These are phyloP conservation scores for Trichoderma cornu-damae DNA, from an alignment of 2,329 filamentous ascomycete species.

Conservation along the genomic window DNA sequence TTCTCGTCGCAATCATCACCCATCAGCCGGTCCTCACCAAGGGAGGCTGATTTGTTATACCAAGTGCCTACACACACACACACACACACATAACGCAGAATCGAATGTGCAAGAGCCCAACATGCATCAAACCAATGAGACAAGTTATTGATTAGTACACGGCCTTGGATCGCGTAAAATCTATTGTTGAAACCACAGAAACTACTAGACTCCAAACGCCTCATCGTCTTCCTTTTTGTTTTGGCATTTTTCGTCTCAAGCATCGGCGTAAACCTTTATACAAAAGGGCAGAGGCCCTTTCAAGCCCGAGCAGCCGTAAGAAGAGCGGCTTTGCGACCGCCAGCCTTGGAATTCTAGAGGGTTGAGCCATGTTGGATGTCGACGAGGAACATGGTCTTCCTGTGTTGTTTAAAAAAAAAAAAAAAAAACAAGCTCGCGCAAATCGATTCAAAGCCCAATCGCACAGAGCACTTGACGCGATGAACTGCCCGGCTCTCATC, in stretches of 20 bases:
- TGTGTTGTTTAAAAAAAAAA: too few relatives aligned
- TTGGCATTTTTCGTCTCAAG: not conserved
- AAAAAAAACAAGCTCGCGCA: not conserved
- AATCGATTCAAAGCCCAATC: not conserved
- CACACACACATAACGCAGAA: too few relatives aligned
- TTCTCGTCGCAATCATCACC: too few relatives aligned
- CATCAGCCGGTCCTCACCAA: too few relatives aligned
- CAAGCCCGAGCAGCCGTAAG: not conserved
- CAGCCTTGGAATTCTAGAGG: not conserved
- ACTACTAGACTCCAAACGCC: too few relatives aligned
- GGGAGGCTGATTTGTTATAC: too few relatives aligned
- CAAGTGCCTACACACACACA: too few relatives aligned
- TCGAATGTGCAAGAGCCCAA: too few relatives aligned
- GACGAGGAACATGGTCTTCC: not conserved
- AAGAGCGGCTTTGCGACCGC: not conserved
- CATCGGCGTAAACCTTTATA: not conserved
- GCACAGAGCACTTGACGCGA: not conserved
- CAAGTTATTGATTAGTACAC: too few relatives aligned
- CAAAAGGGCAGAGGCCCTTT: not conserved
- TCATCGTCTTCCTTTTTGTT: not conserved
- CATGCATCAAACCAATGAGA: too few relatives aligned
- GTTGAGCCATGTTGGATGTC: not conserved
- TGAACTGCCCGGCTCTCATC: not conserved
- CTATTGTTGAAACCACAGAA: too few relatives aligned
- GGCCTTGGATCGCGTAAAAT: too few relatives aligned